These are phyloP conservation scores for Spirogloea muscicola DNA, from an alignment of 139 green algal species.

Conservation along the genomic window DNA sequence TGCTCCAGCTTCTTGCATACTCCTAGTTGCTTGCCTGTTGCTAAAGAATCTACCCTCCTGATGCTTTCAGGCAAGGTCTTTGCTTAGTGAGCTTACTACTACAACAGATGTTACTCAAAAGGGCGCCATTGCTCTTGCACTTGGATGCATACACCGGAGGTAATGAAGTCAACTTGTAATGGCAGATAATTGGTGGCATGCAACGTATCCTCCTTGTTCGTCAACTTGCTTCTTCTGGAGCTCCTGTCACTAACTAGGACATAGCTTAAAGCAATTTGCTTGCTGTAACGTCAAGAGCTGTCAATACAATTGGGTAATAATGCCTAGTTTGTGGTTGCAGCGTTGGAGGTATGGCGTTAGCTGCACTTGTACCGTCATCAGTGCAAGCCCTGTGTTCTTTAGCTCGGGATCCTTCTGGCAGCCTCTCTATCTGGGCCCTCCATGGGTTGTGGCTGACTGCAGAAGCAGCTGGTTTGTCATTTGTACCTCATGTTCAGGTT, in stretches of 20 bases:
- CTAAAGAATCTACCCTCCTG: no score
- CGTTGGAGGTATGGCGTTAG: constrained; percentile 44
- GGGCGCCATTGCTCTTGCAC: constrained; percentile 56
- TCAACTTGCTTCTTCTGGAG: no score
- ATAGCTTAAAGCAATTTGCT: no score
- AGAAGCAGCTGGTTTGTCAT: constrained; percentile 68
- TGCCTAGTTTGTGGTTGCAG: constrained; percentile 12
- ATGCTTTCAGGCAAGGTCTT: constrained; percentile 30
- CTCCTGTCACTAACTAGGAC: no score
- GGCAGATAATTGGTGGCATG: not conserved
- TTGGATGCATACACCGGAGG: constrained; percentile 64
- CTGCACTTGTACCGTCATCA: constrained; percentile 10
- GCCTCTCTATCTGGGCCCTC: constrained; percentile 66
- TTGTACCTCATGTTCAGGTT: constrained; percentile 59
- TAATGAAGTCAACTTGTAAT: constrained; percentile 53
- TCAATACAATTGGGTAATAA: no score
- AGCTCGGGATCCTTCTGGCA: constrained; percentile 5
- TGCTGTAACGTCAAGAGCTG: no score
- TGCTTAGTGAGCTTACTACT: constrained; percentile 17
- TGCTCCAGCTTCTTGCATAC: no score
- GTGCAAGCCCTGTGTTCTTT: constrained; percentile 27
- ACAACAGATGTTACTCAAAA: constrained; percentile 27
- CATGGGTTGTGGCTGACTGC: constrained; percentile 75
- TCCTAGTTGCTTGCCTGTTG: no score
- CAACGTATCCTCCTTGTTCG: no score